Percentiles rank a stretch among this genome's conserved stretches.
These are phyloP conservation scores for Microcyclospora tardicrescens DNA, from an alignment of 2,329 filamentous ascomycete species.

Conservation along the genomic window DNA sequence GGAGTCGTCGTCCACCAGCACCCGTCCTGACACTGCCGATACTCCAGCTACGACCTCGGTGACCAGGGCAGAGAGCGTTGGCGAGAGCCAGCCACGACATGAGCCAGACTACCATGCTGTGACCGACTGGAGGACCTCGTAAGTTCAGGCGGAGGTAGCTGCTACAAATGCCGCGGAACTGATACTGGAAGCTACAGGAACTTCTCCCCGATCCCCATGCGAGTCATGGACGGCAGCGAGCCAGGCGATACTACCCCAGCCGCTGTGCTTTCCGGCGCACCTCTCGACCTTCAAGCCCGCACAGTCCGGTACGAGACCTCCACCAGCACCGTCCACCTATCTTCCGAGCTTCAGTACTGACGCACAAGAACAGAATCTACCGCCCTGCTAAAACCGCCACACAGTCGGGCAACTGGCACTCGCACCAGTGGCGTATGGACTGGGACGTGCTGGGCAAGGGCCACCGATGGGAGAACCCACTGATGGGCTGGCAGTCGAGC, in stretches of 20 bases:
- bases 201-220: slow-evolving; percentile 82
- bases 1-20: not conserved
- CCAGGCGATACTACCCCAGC: slow-evolving; percentile 61
- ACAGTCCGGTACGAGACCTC: slow-evolving; percentile 65
- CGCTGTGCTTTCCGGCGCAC: slow-evolving; percentile 80
- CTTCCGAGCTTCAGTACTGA: not conserved
- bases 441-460: slow-evolving; percentile 91
- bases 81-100: slow-evolving; percentile 45
- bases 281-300: slow-evolving; percentile 82
- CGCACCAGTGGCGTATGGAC: slow-evolving; percentile 89
- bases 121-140: slow-evolving; percentile 87
- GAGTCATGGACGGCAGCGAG: slow-evolving; percentile 84
- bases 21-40: no score
- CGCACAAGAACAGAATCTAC: slow-evolving; percentile 57
- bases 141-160: slow-evolving; percentile 25
- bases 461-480: slow-evolving; percentile 92
- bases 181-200: slow-evolving; percentile 40
- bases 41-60: slow-evolving; percentile 21
- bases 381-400: slow-evolving; percentile 86
- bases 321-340: not conserved
- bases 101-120: slow-evolving; percentile 70
- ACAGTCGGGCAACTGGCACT: slow-evolving; percentile 80
- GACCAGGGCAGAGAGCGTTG: slow-evolving; percentile 38
- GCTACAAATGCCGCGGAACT: not conserved
- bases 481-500: slow-evolving; percentile 98